These are phyloP conservation scores for Aspergillus hiratsukae DNA, from an alignment of 2,329 filamentous ascomycete species.

Conservation along the genomic window DNA sequence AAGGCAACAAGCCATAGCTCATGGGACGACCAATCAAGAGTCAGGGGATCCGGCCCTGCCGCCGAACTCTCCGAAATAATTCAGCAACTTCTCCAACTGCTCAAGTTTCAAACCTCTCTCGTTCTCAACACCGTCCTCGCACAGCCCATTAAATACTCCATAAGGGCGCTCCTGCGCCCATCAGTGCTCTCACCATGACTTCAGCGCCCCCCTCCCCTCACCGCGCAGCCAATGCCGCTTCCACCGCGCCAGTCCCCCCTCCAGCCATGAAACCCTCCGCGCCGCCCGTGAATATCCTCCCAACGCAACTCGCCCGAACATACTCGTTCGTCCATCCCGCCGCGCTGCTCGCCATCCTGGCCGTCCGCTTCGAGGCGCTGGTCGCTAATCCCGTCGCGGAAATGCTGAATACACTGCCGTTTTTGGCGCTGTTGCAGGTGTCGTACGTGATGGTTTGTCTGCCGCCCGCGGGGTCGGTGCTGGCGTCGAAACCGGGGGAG, in stretches of 20 bases:
- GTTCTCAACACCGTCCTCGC: background rate
- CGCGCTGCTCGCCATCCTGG: conserved; percentile 61
- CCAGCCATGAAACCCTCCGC: conserved; percentile 21
- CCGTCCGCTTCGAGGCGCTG: conserved; percentile 60
- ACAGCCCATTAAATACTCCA: background rate
- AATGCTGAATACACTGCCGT: conserved; percentile 58
- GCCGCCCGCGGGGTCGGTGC: conserved; percentile 46
- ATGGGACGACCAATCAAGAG: background rate
- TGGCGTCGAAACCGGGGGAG: conserved; percentile 9
- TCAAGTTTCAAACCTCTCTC: background rate
- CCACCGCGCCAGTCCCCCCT: conserved; percentile 12
- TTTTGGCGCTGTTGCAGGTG: conserved; percentile 61
- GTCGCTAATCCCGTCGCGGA: conserved; percentile 66
- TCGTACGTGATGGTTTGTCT: conserved; percentile 56
- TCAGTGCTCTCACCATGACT: background rate
- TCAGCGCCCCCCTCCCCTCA: background rate
- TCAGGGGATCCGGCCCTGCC: background rate
- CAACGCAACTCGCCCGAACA: conserved; percentile 46
- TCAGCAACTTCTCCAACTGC: background rate
- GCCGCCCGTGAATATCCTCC: conserved; percentile 45
- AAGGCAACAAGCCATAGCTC: background rate
- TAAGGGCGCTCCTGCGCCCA: conserved; percentile 7
- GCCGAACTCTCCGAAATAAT: background rate
- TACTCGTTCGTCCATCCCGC: conserved; percentile 65
- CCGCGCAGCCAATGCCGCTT: conserved; percentile 1